These are phyloP conservation scores for Prunus mongolica DNA, from an alignment of 306 rosid genomes.

Conservation along the genomic window DNA sequence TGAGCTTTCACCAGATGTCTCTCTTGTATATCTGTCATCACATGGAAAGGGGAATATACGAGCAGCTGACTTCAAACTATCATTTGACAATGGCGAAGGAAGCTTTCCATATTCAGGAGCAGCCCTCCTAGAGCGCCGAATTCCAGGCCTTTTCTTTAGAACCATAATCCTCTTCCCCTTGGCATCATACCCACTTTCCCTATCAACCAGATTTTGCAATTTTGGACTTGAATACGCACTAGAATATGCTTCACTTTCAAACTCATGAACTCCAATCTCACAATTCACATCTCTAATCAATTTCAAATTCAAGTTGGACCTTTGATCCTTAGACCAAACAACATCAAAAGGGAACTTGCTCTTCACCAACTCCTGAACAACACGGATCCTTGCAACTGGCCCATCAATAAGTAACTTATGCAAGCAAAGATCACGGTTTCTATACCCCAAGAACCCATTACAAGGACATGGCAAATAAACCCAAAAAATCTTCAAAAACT, in stretches of 20 bases:
- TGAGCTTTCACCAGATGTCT: constrained; percentile 23
- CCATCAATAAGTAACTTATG: constrained; percentile 45
- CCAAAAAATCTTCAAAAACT: constrained; percentile 41
- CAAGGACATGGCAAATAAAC: constrained; percentile 75
- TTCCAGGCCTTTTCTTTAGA: constrained; percentile 52
- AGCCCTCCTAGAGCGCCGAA: constrained; percentile 51
- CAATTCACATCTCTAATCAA: constrained; percentile 20
- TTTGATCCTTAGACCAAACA: constrained; percentile 33
- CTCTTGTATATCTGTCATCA: constrained; percentile 14
- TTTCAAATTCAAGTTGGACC: constrained; percentile 26
- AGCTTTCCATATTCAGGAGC: constrained; percentile 37
- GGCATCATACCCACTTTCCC: constrained; percentile 46
- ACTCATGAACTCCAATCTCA: constrained; percentile 33
- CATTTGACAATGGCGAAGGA: constrained; percentile 18
- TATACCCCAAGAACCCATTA: constrained; percentile 60
- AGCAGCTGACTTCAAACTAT: constrained; percentile 7
- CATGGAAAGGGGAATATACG: constrained; percentile 6
- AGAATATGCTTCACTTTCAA: constrained; percentile 49
- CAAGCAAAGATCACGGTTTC: constrained; percentile 47
- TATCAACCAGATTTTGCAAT: constrained; percentile 38
- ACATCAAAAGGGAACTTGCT: constrained; percentile 69
- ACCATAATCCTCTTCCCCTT: constrained; percentile 56
- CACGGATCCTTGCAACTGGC: constrained; percentile 52
- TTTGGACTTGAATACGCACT: constrained; percentile 42
- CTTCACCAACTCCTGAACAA: constrained; percentile 40